Conservation (phyloP, 108 stramenopile genomes). For the Cyclotella sp. region DNA sequence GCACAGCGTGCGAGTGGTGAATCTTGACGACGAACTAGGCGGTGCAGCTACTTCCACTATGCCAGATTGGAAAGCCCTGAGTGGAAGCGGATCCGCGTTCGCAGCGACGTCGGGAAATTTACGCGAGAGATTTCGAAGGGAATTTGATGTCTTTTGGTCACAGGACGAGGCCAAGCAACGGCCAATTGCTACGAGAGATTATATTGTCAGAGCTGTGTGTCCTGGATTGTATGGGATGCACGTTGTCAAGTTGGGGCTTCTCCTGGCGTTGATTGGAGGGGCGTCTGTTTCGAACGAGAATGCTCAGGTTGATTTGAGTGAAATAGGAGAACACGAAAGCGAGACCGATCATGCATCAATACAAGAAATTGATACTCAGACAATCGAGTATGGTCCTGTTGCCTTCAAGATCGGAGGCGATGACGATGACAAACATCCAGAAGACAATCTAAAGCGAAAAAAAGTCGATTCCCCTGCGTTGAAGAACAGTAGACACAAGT, state of each 20-base stretch:
- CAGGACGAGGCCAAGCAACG: constrained; percentile 31
- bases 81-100: constrained; percentile 15
- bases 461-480: constrained; percentile 3
- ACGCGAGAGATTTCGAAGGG: constrained; percentile 76
- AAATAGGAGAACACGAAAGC: constrained; percentile 27
- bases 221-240: constrained; percentile 96
- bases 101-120: constrained; percentile 35
- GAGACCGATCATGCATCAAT: constrained; percentile 1
- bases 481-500: constrained; percentile 20
- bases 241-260: constrained; percentile 93
- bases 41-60: not conserved
- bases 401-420: constrained; percentile 61
- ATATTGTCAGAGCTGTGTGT: constrained; percentile 91
- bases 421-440: constrained; percentile 33
- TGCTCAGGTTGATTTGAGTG: not conserved
- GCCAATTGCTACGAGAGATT: constrained; percentile 91
- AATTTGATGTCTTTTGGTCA: constrained; percentile 91
- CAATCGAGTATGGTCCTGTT: constrained; percentile 42
- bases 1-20: constrained; percentile 82
- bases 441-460: constrained; percentile 7
- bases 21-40: constrained; percentile 48
- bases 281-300: constrained; percentile 56
- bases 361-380: constrained; percentile 6
- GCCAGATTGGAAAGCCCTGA: constrained; percentile 18
- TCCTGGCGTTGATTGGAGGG: constrained; percentile 95